A percentile compares a stretch with the other conserved stretches of the same genome.
Conservation (phyloP, 208 protist genomes). For the Herpetomonas tarakana region DNA sequence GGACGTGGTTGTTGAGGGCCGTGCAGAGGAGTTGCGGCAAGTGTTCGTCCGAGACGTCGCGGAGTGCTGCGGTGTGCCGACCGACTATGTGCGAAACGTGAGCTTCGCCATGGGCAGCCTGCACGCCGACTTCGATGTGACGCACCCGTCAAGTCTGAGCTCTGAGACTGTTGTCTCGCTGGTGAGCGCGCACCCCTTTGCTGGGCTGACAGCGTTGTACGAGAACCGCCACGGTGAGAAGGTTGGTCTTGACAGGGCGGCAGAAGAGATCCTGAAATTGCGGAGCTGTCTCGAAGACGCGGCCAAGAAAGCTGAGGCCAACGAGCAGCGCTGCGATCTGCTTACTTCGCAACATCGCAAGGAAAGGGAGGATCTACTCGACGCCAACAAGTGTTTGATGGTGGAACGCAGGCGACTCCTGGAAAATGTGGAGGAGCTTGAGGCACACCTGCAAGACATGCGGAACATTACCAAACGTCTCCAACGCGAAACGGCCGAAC, state of each 20-base stretch:
- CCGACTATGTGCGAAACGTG: slow-evolving; percentile 6
- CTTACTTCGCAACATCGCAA: no score
- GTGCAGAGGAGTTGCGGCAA: slow-evolving; percentile 6
- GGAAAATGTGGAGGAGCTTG: no score
- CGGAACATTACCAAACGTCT: no score
- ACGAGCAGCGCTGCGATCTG: no score
- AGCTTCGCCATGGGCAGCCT: slow-evolving; percentile 7
- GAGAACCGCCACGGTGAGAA: neutral
- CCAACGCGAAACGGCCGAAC: no score
- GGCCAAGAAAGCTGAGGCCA: no score
- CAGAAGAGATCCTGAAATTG: neutral
- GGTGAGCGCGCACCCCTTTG: neutral
- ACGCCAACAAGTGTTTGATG: no score
- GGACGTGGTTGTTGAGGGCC: slow-evolving; percentile 3
- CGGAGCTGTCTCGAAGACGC: no score
- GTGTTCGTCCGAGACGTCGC: slow-evolving; percentile 14
- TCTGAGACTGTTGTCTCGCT: neutral
- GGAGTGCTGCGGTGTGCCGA: slow-evolving; percentile 11
- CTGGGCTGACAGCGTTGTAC: neutral
- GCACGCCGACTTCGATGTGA: neutral
- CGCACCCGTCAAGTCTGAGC: neutral
- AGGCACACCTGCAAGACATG: no score
- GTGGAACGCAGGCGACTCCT: no score
- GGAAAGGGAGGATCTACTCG: no score
- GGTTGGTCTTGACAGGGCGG: neutral